These are phyloP conservation scores for Asterochloris sp. DNA, from an alignment of 139 green algal genomes.

Conservation along the genomic window DNA sequence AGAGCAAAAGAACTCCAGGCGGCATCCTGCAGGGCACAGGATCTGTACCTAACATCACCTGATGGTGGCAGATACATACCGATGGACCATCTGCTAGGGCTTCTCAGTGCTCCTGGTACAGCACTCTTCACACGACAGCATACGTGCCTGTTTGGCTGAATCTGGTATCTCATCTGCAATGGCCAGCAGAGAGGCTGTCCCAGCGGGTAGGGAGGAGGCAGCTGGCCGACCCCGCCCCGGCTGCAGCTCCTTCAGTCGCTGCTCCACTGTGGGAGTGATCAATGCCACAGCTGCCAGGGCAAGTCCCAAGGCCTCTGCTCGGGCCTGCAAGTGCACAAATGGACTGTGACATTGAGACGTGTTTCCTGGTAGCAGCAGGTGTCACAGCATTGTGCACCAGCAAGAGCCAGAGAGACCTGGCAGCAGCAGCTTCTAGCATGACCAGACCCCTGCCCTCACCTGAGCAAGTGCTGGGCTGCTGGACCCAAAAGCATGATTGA, in stretches of 20 bases:
- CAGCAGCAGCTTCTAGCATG: neutral
- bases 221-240: conserved; percentile 54
- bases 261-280: conserved; percentile 64
- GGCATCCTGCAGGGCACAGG: conserved; percentile 57
- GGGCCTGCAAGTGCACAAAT: conserved; percentile 29
- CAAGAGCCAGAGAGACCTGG: neutral
- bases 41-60: neutral
- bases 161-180: neutral
- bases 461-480: neutral
- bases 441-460: neutral
- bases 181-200: neutral
- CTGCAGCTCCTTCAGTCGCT: conserved; percentile 56
- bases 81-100: neutral
- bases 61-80: neutral
- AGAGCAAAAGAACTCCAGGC: conserved; percentile 80
- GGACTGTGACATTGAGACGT: neutral
- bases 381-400: neutral
- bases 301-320: conserved; percentile 61
- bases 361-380: neutral
- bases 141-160: neutral
- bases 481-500: conserved; percentile 64
- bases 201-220: neutral
- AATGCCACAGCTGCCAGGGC: conserved; percentile 59
- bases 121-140: neutral
- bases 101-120: neutral